phyloP scores from a whole-genome alignment of 176 grass and related monocot species.

The Areca catechu region DNA sequence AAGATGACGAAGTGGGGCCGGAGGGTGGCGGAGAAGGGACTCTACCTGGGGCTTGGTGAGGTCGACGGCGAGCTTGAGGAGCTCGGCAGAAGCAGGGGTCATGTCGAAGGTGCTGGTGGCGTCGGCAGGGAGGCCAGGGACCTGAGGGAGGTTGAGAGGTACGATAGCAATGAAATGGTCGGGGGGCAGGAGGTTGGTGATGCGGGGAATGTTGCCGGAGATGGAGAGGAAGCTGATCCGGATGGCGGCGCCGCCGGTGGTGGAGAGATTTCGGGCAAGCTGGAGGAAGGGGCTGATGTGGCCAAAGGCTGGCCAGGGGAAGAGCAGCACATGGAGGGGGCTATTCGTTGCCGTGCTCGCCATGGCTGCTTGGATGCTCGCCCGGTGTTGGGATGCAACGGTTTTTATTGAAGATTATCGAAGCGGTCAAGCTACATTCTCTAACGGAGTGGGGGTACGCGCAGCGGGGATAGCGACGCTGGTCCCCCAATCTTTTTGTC shows the following conservation, averaged over 20 bases:
- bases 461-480: too few species aligned
- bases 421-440: too few species aligned
- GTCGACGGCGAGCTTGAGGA: constrained; percentile 42
- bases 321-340: constrained; percentile 16
- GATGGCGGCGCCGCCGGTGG: neutral
- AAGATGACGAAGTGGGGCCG: constrained; percentile 27
- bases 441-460: too few species aligned
- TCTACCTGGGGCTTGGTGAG: constrained; percentile 33
- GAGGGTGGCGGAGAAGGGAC: constrained; percentile 14
- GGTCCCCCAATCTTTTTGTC: too few species aligned
- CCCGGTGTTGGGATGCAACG: too few species aligned
- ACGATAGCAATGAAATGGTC: neutral
- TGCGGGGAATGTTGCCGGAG: constrained; percentile 20
- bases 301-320: constrained; percentile 29
- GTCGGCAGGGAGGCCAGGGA: constrained; percentile 26
- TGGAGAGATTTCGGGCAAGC: constrained; percentile 34
- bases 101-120: constrained; percentile 43
- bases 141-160: constrained; percentile 18
- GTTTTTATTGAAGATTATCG: too few species aligned
- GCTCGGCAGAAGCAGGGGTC: constrained; percentile 25
- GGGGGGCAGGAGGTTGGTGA: constrained; percentile 26
- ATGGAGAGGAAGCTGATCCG: constrained; percentile 35
- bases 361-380: too few species aligned
- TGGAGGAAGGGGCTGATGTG: constrained; percentile 38
- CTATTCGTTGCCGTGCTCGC: too few species aligned